Evolutionary conservation across 2,329 filamentous ascomycete species (phyloP), one percentile per base, ranked within the genome.

Genomic region (Pleomassaria siparia): DNA sequence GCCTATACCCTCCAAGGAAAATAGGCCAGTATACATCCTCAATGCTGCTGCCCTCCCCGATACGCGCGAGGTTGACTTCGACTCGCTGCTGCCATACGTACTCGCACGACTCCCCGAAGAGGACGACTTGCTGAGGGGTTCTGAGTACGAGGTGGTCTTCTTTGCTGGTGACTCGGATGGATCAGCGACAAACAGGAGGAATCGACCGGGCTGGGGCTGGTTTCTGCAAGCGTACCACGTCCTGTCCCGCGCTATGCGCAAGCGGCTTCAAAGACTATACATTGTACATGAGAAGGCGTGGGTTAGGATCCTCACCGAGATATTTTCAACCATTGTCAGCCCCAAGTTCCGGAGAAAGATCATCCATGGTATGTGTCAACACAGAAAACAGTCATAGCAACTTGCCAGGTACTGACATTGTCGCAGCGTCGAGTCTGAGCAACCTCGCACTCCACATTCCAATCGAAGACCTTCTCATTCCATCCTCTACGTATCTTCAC

Each of bases 321-420:
- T 81, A 46, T 79, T 82, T 63, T 79, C 77, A 3, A 80, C 78
- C 21, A 76, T 82, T 43, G 78, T 80, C 16, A 80, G 77, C 50
- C 77, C 77, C 26, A 82, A 82, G 58, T 81, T 81, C 57, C 69
- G 77, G 61, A 73, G 77, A 60, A 82, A 82, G 70, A 79, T 81
- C 35, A 69, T 79, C n/a, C 78, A 81, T 58, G 67, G 75, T 76
- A 66, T 50, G 73, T 53, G 6, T 24, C 13, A 18, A 24, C 39
- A 25, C 15, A 20, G 32, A 28, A 3, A 28, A 26, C 4, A 18
- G 29, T 36, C 11, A 36, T 15, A 37, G 20, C 20, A 22, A 16
- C 36, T 35, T 11, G 29, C 21, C 16, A 29, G 8, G 10, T 10
- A 41, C 22, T 41, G 21, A 48, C 56, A 42, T 61, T 52, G 18